phyloP scores from a whole-genome alignment of 805 yeast genomes.

The Sugiyamaella marilandica region DNA sequence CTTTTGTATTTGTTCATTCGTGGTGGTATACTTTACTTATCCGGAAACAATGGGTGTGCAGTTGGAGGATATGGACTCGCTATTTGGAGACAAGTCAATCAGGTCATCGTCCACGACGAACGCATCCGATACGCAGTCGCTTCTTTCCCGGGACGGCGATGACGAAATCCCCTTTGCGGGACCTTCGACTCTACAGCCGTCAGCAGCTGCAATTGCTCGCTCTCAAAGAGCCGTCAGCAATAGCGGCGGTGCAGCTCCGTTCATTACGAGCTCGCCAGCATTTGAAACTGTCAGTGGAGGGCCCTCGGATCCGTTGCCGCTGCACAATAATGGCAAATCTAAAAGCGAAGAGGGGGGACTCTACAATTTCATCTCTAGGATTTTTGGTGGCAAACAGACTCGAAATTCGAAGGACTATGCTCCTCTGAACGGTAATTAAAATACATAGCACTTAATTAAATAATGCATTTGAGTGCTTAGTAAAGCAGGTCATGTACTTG shows the following conservation, averaged over 20 bases:
- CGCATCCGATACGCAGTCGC: conserved; percentile 24
- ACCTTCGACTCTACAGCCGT: conserved; percentile 24
- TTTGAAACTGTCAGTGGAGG: conserved; percentile 2
- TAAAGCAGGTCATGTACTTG: no score
- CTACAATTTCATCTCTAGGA: neutral
- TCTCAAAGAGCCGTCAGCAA: conserved; percentile 1
- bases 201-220: conserved; percentile 27
- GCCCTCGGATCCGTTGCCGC: neutral
- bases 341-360: neutral
- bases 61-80: conserved; percentile 86
- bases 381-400: no score
- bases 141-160: conserved; percentile 16
- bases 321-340: neutral
- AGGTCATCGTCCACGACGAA: neutral
- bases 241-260: conserved; percentile 4
- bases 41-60: conserved; percentile 90
- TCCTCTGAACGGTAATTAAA: no score
- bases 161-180: conserved; percentile 14
- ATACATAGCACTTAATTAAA: no score
- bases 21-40: conserved; percentile 65
- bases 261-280: conserved; percentile 2
- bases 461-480: no score
- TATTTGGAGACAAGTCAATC: conserved; percentile 63
- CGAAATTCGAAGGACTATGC: no score
- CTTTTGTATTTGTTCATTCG: conserved; percentile 67